These are phyloP conservation scores for Coffea eugenioides DNA, from an alignment of 257 asterid genomes.

Conservation along the genomic window DNA sequence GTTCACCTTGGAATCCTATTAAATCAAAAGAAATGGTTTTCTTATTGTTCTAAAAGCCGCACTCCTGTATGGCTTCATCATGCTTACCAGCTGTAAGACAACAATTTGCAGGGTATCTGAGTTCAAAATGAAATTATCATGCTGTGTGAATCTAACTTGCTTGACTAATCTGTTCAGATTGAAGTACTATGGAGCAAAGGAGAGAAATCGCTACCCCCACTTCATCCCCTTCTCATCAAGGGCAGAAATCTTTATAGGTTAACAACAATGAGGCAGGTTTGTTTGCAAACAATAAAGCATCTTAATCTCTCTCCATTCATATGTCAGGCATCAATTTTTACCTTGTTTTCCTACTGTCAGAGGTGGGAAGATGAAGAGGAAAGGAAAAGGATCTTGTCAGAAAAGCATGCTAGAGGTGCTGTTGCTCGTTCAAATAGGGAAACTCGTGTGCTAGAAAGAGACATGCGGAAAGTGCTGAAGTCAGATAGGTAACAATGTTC, in stretches of 20 bases:
- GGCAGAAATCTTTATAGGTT: constrained; percentile 87
- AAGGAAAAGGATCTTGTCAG: constrained; percentile 55
- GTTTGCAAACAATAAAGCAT: neutral
- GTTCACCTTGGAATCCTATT: neutral
- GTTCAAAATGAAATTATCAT: neutral
- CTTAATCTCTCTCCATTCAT: constrained; percentile 4
- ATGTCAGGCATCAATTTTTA: neutral
- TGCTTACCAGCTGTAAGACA: neutral
- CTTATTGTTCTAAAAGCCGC: neutral
- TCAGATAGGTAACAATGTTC: constrained; percentile 40
- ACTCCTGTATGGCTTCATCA: no score
- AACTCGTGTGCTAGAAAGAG: constrained; percentile 53
- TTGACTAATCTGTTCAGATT: constrained; percentile 44
- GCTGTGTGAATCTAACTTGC: neutral
- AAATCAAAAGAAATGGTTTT: neutral
- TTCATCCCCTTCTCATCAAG: constrained; percentile 86
- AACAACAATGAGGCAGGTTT: constrained; percentile 83
- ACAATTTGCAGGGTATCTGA: neutral
- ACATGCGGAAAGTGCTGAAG: constrained; percentile 39
- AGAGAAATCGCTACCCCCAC: constrained; percentile 74
- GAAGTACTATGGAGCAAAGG: constrained; percentile 96
- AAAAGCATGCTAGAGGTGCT: constrained; percentile 81
- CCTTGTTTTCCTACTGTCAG: constrained; percentile 28
- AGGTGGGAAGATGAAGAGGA: constrained; percentile 78
- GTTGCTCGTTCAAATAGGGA: constrained; percentile 70